Base-by-base conservation (phyloP, 23 red algal species). In the Chondrus crispus region DNA sequence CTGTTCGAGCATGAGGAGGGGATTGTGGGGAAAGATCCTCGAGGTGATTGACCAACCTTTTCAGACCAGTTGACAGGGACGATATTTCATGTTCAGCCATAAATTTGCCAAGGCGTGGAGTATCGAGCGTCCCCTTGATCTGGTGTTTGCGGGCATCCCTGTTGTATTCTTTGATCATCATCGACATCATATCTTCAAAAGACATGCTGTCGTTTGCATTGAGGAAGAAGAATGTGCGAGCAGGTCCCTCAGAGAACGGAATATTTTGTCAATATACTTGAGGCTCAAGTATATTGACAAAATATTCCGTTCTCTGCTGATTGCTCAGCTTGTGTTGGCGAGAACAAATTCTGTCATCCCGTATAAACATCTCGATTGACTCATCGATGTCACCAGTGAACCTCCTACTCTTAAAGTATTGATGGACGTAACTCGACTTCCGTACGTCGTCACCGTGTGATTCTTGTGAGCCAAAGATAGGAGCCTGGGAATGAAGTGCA, bases 81-180 rank as follows among this genome's bases (percentile, higher is more conserved):
- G 6, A 22, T 20, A 90, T 38, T 51, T 90, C 70, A 11, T 90
- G 77, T 42, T 80, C 70, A 11, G 19, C 7, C 71, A 90, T 90
- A 26, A 90, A 52, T 1, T 32, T 42, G 28, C 40, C 26, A 10
- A 80, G 37, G 11, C 71, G 74, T 45, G 62, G 86, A 3, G 49
- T 80, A 22, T 80, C 68, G 8, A 90, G 71, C 1, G 68, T 79
- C 4, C 86, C 3, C 0, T 90, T 51, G n/a, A 79, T 55, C 48
- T 90, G 86, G 11, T 63, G 69, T 39, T 78, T 39, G 36, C 86
- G 42, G 38, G 86, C 63, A 62, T 90, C 57, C 5, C 71, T 68
- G 13, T 62, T 78, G 49, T 79, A 90, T 42, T 79, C 70, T 19
- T 55, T 26, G 6, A 62, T 26, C 86, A 90, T 90, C 4, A 90